Conservation (phyloP, 1,284 basidiomycete species). For the Puccinia brachypodii region DNA sequence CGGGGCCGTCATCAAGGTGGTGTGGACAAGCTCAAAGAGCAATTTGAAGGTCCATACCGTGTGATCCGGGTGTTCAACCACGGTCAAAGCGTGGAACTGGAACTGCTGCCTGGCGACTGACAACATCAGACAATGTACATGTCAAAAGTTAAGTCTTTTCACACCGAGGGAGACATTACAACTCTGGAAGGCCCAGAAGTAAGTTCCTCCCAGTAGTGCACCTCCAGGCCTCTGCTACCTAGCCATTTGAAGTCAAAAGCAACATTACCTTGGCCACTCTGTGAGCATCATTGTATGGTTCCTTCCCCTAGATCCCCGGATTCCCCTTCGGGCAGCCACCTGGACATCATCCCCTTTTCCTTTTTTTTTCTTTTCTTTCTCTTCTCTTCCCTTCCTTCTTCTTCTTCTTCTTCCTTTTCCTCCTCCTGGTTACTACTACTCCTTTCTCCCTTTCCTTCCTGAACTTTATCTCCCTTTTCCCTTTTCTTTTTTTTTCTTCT, state of each 20-base stretch:
- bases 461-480: too few relatives aligned
- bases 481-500: too few relatives aligned
- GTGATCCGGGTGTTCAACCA: neutral
- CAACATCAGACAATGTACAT: neutral
- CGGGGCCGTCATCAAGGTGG: neutral
- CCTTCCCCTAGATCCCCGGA: too few relatives aligned
- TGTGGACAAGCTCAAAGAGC: conserved; percentile 2
- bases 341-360: neutral
- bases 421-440: too few relatives aligned
- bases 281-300: conserved; percentile 18
- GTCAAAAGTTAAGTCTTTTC: neutral
- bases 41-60: neutral
- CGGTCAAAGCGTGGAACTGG: neutral
- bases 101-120: neutral
- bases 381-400: neutral
- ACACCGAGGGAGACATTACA: neutral
- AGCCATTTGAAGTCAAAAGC: neutral
- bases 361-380: neutral
- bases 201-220: neutral
- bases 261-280: conserved; percentile 11
- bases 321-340: neutral
- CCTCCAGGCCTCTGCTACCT: neutral
- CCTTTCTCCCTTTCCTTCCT: too few relatives aligned
- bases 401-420: neutral
- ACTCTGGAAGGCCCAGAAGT: neutral